Evolutionary conservation across 306 rosid species (phyloP).

Genomic region (Cucumis cinereus): DNA sequence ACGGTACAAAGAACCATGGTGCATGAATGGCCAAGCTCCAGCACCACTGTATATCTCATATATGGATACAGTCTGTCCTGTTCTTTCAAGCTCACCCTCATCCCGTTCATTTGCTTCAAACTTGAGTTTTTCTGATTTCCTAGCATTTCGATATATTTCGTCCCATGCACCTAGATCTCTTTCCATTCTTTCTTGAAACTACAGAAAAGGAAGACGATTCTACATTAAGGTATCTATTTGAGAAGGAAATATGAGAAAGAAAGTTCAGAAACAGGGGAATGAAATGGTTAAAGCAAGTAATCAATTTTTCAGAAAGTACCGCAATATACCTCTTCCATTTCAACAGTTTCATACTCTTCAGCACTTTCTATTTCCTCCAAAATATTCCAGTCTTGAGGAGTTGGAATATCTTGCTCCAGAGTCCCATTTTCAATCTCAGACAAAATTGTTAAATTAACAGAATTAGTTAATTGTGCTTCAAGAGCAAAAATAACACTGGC

Average conservation of each 20-base stretch:
- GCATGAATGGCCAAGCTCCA: constrained; percentile 84
- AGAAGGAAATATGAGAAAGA: not conserved
- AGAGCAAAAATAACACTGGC: constrained; percentile 44
- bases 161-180: constrained; percentile 60
- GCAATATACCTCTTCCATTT: constrained; percentile 68
- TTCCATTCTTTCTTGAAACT: constrained; percentile 77
- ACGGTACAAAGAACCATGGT: constrained; percentile 90
- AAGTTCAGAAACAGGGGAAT: constrained; percentile 6
- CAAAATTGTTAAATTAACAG: constrained; percentile 24
- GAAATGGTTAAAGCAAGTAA: constrained; percentile 1
- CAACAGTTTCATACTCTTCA: constrained; percentile 71
- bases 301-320: constrained; percentile 14
- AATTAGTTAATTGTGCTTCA: constrained; percentile 41
- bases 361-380: constrained; percentile 55
- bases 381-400: constrained; percentile 65
- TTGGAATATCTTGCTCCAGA: constrained; percentile 31
- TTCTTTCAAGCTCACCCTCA: constrained; percentile 97
- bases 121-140: constrained; percentile 77
- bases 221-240: constrained; percentile 14
- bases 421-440: constrained; percentile 36
- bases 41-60: constrained; percentile 87
- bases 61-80: constrained; percentile 76
- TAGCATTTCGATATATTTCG: constrained; percentile 72
- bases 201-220: constrained; percentile 18
- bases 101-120: constrained; percentile 93